These are phyloP conservation scores for Ceratocystis alfenasii DNA, from an alignment of 2,329 filamentous ascomycete genomes.

Conservation along the genomic window DNA sequence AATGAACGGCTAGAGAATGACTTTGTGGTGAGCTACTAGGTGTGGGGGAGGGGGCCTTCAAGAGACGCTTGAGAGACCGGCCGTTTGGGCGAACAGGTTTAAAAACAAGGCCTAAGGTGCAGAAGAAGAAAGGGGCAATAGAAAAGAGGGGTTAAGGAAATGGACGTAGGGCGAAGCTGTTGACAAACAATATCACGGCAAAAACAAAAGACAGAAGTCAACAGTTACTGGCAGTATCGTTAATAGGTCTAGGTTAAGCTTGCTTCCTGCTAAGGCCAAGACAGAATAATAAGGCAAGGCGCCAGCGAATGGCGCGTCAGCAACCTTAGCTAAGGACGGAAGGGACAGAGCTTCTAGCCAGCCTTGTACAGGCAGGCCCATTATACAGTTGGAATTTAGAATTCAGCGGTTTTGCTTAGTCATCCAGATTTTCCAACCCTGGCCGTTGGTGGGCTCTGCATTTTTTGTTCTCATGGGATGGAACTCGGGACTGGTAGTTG, in stretches of 20 bases:
- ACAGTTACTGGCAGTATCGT: no score
- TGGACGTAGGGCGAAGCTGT: not conserved
- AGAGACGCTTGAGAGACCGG: not conserved
- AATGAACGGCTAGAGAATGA: constrained; percentile 27
- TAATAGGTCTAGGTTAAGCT: not conserved
- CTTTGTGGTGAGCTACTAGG: not conserved
- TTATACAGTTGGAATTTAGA: not conserved
- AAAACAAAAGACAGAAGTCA: not conserved
- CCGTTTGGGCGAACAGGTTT: not conserved
- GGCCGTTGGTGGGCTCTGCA: not conserved
- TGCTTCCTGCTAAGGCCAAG: constrained; percentile 1
- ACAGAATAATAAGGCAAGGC: constrained; percentile 1
- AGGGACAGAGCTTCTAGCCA: not conserved
- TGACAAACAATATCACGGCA: no score
- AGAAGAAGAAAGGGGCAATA: not conserved
- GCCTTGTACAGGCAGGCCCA: not conserved
- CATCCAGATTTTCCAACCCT: not conserved
- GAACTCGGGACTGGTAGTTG: not conserved
- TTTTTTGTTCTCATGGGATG: not conserved
- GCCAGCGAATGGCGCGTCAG: constrained; percentile 16
- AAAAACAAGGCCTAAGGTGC: not conserved
- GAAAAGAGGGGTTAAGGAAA: not conserved
- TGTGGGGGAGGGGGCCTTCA: constrained; percentile 1
- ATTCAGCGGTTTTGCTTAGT: not conserved
- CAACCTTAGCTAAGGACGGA: not conserved